These are phyloP conservation scores for Chenopodium quinoa DNA, from an alignment of 148 eudicot genomes.

Conservation along the genomic window DNA sequence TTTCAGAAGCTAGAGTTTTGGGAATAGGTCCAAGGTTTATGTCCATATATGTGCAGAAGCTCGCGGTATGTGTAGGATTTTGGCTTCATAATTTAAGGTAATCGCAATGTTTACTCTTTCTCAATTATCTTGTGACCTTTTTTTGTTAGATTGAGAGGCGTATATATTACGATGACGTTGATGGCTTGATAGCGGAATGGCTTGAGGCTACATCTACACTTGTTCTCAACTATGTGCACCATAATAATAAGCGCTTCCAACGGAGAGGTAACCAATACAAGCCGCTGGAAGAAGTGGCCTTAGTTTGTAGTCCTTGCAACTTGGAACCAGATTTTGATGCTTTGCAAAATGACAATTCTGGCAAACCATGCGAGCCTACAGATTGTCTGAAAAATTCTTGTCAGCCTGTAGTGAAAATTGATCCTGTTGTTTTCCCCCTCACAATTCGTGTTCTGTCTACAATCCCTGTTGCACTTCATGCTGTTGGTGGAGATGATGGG, in stretches of 20 bases:
- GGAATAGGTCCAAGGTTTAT: slow-evolving; percentile 91
- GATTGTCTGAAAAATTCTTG: slow-evolving; percentile 7
- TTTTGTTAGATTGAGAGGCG: slow-evolving; percentile 72
- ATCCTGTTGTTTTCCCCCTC: slow-evolving; percentile 68
- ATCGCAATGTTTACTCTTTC: background rate
- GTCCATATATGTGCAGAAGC: slow-evolving; percentile 70
- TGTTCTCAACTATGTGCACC: slow-evolving; percentile 45
- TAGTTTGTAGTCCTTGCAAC: slow-evolving; percentile 45
- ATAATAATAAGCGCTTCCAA: slow-evolving; percentile 42
- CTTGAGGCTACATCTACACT: slow-evolving; percentile 77
- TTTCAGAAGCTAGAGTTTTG: slow-evolving; percentile 83
- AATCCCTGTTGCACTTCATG: slow-evolving; percentile 78
- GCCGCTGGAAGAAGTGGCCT: slow-evolving; percentile 63
- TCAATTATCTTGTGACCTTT: background rate
- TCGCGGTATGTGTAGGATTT: slow-evolving; percentile 56
- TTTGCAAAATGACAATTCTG: slow-evolving; percentile 20
- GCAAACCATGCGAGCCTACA: slow-evolving; percentile 5
- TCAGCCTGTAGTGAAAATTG: slow-evolving; percentile 24
- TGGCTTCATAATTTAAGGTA: background rate
- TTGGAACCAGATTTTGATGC: slow-evolving; percentile 26
- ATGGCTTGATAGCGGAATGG: slow-evolving; percentile 79
- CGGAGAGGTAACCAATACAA: slow-evolving; percentile 53
- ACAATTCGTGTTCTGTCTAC: slow-evolving; percentile 60
- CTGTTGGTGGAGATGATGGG: slow-evolving; percentile 85
- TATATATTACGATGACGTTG: slow-evolving; percentile 83